phyloP scores from a whole-genome alignment of 805 yeast species.

The Lipomyces kockii region DNA sequence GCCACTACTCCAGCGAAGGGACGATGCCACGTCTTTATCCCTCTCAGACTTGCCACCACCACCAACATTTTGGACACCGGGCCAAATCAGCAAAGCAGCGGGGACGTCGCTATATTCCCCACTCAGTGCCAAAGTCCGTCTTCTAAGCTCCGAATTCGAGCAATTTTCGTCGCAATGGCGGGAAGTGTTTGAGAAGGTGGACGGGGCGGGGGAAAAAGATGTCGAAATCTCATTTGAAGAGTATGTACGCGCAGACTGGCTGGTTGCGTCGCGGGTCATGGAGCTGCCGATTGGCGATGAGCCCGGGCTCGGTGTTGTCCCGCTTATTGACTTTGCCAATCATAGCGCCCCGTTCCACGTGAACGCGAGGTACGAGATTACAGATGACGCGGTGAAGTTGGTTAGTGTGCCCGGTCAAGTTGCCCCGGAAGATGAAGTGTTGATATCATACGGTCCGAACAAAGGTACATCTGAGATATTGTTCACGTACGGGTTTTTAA shows the following conservation, averaged over 20 bases:
- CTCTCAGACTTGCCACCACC: neutral
- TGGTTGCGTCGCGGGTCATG: conserved; percentile 47
- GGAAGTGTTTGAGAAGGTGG: conserved; percentile 6
- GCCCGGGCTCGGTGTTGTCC: conserved; percentile 54
- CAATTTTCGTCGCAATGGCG: neutral
- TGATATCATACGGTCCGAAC: conserved; percentile 46
- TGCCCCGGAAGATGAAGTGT: conserved; percentile 41
- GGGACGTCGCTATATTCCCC: conserved; percentile 31
- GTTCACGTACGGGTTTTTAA: conserved; percentile 48
- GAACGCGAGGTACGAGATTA: conserved; percentile 49
- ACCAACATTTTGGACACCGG: conserved; percentile 29
- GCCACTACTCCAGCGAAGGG: neutral
- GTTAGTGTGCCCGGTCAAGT: conserved; percentile 5
- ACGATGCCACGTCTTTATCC: neutral
- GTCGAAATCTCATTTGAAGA: conserved; percentile 36
- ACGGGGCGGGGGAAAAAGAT: conserved; percentile 6
- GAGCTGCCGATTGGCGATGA: conserved; percentile 39
- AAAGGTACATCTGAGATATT: conserved; percentile 47
- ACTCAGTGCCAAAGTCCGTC: conserved; percentile 15
- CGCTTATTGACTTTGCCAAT: conserved; percentile 59
- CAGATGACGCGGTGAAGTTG: conserved; percentile 43
- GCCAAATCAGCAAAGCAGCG: neutral
- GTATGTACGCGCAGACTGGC: conserved; percentile 45
- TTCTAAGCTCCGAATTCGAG: conserved; percentile 12
- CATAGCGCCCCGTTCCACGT: conserved; percentile 44